Conservation (phyloP, 306 rosid species). For the Acacia crassicarpa region DNA sequence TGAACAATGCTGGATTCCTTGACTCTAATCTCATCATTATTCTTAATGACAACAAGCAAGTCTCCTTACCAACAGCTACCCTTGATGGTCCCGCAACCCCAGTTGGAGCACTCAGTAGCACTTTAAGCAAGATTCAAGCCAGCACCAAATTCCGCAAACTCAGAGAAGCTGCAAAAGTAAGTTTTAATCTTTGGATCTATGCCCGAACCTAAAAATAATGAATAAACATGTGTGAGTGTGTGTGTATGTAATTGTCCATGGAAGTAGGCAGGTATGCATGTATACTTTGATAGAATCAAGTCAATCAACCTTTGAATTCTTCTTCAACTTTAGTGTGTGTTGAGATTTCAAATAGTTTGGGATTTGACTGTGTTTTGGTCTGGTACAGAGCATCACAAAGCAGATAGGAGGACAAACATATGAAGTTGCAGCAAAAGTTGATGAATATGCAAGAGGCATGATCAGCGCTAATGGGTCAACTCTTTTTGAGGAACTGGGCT, state of each 20-base stretch:
- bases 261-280: too few species aligned
- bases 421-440: too few species aligned
- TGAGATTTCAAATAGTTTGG: neutral
- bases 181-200: neutral
- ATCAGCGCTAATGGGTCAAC: too few species aligned
- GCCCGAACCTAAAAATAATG: neutral
- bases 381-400: conserved; percentile 53
- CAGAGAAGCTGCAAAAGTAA: conserved; percentile 57
- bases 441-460: too few species aligned
- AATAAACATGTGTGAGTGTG: neutral
- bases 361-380: conserved; percentile 25
- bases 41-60: conserved; percentile 78
- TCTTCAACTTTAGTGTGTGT: neutral
- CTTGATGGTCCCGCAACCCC: conserved; percentile 83
- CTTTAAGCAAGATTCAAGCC: conserved; percentile 68
- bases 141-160: conserved; percentile 65
- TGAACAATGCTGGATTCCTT: conserved; percentile 77
- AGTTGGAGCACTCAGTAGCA: conserved; percentile 72
- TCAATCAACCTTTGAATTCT: too few species aligned
- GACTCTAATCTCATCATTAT: conserved; percentile 63
- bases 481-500: too few species aligned
- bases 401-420: conserved; percentile 53
- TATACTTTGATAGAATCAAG: too few species aligned
- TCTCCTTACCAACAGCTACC: conserved; percentile 77
- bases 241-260: too few species aligned